phyloP scores from a whole-genome alignment of 1,139 yeast species.

The Nakaseomyces delphensis region DNA sequence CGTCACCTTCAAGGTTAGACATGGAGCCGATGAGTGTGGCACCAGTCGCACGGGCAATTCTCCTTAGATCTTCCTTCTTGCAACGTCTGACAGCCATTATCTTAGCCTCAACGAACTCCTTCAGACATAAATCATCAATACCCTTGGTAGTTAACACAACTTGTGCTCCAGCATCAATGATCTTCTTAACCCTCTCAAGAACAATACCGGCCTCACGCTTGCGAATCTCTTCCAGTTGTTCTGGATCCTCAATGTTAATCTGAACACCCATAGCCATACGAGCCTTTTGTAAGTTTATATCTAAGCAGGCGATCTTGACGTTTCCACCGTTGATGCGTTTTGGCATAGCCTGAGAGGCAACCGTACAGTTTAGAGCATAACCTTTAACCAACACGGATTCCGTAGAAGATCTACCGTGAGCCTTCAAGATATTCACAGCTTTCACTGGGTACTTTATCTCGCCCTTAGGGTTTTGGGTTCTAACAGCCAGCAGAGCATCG shows the following conservation, averaged over 20 bases:
- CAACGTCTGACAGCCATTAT: constrained; percentile 98
- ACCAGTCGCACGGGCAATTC: constrained; percentile 97
- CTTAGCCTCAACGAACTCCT: constrained; percentile 90
- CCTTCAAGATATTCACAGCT: constrained; percentile 92
- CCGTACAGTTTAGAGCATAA: constrained; percentile 93
- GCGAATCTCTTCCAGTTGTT: constrained; percentile 90
- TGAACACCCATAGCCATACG: constrained; percentile 99
- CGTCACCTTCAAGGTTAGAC: constrained; percentile 96
- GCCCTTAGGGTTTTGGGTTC: constrained; percentile 80
- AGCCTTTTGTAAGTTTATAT: constrained; percentile 89
- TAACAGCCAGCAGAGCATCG: constrained; percentile 92
- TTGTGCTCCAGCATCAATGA: constrained; percentile 89
- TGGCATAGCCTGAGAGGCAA: constrained; percentile 95
- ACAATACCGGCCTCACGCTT: constrained; percentile 90
- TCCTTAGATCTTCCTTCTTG: constrained; percentile 89
- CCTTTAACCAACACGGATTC: constrained; percentile 88
- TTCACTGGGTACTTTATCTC: constrained; percentile 92
- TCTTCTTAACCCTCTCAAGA: constrained; percentile 78
- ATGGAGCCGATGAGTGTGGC: constrained; percentile 82
- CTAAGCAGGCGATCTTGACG: constrained; percentile 79
- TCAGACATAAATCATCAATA: constrained; percentile 91
- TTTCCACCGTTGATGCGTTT: constrained; percentile 53
- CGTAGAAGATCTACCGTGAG: constrained; percentile 87
- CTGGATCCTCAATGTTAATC: constrained; percentile 94
- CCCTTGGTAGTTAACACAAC: constrained; percentile 96